phyloP scores from a whole-genome alignment of 2,329 filamentous ascomycete genomes.

The Cladosporium austrohemisphaericum region DNA sequence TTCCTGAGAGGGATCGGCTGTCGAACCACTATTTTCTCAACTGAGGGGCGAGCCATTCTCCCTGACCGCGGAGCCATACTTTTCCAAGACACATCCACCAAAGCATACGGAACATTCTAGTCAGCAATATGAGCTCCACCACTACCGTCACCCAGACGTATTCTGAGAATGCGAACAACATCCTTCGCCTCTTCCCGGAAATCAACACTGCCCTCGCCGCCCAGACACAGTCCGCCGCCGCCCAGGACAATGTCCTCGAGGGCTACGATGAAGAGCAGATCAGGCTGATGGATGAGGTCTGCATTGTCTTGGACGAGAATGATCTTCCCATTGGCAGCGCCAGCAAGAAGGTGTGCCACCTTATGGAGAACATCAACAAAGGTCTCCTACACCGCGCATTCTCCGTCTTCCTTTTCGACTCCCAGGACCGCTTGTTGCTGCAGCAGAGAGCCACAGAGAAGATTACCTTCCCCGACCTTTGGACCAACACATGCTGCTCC shows the following conservation, averaged over 20 bases:
- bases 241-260: slow-evolving; percentile 63
- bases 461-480: slow-evolving; percentile 99
- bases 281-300: slow-evolving; percentile 96
- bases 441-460: slow-evolving; percentile 95
- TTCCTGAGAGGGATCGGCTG: slow-evolving; percentile 6
- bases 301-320: slow-evolving; percentile 91
- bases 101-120: background rate
- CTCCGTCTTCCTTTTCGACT: slow-evolving; percentile 96
- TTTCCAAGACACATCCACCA: background rate
- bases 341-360: slow-evolving; percentile 96
- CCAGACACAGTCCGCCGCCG: slow-evolving; percentile 53
- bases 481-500: slow-evolving; percentile 99
- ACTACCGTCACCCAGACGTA: slow-evolving; percentile 28
- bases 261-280: slow-evolving; percentile 98
- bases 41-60: slow-evolving; percentile 9
- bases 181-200: slow-evolving; percentile 85
- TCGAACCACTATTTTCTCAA: slow-evolving; percentile 15
- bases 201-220: slow-evolving; percentile 60
- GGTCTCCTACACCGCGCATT: slow-evolving; percentile 95
- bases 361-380: slow-evolving; percentile 98
- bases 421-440: slow-evolving; percentile 83
- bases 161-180: slow-evolving; percentile 71
- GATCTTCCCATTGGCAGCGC: slow-evolving; percentile 91
- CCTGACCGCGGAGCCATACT: slow-evolving; percentile 6
- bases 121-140: slow-evolving; percentile 31